Base-by-base conservation (phyloP, 768 basidiomycete genomes). In the Leucogyrophana mollusca region DNA sequence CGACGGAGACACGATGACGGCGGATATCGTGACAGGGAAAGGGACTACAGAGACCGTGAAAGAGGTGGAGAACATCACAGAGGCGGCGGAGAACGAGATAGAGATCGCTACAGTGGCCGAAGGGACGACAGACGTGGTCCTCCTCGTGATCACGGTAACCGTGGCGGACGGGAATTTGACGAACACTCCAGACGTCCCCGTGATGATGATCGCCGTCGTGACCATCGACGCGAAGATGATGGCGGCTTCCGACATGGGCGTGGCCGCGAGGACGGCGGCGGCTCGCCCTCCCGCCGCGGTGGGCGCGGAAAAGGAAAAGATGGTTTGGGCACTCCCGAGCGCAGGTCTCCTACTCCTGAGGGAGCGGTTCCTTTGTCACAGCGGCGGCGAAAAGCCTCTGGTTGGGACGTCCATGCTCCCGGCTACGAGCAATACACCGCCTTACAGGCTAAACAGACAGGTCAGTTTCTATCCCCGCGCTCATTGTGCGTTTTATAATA, bases 401-500 rank as follows among this genome's bases (percentile, higher is more conserved):
- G 90, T 0, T 99, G 96, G 96, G 93, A 99, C 66, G 87, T 96
- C 17, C 88, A 93, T 66, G 91, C 94, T 14, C 88, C 90, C 3
- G 94, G 94, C 4, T 98, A 96, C 54, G 95, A 98, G 60, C 89
- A 90, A 56, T 91, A 96, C 57, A 87, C 86, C 4, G 93, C 95
- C 13, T 78, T 93, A 75, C 94, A 97, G 64, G 96, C 96, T n/a
- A 99, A 99, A 68, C 88, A 93, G 71, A 97, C 94, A 34, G 96
- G 95, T 92, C 54, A 41, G 74, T 56, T 30, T 47, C 41, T 23
- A 4, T 6, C 21, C 41, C 16, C 32, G 9, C 1, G 18, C 22
- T 23, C 40, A 27, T 40, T 40, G 20, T 24, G 13, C 47, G 41
- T 34, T 24, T 17, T 41, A 16, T 45, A 47, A 51, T 24, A 52